Conservation (phyloP, 257 asterid genomes). For the Coffea canephora region DNA sequence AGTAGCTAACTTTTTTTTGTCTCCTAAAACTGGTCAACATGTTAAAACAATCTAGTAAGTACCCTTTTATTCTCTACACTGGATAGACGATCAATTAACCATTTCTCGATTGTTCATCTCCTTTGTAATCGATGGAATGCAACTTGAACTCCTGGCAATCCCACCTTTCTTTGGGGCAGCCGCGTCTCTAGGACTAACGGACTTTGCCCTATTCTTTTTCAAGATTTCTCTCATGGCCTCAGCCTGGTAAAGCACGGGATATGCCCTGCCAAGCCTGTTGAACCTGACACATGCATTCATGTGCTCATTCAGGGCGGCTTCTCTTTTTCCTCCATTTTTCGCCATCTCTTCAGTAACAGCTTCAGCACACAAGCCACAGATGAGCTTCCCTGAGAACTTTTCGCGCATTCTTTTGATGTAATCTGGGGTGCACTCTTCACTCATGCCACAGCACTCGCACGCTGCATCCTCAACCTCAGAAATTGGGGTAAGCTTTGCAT, state of each 20-base stretch:
- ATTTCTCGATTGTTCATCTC: constrained; percentile 21
- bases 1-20: not conserved
- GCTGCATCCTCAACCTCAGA: constrained; percentile 75
- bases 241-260: constrained; percentile 79
- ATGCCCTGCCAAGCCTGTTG: constrained; percentile 64
- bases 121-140: constrained; percentile 65
- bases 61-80: not conserved
- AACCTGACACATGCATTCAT: constrained; percentile 68
- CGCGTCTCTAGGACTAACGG: constrained; percentile 61
- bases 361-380: constrained; percentile 82
- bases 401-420: constrained; percentile 56
- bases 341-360: constrained; percentile 81
- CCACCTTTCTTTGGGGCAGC: constrained; percentile 32
- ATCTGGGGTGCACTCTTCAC: constrained; percentile 74
- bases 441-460: constrained; percentile 92
- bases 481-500: constrained; percentile 20
- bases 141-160: constrained; percentile 74
- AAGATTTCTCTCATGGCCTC: constrained; percentile 74
- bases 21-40: not conserved
- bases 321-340: constrained; percentile 67
- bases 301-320: constrained; percentile 65
- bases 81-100: constrained; percentile 10
- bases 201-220: constrained; percentile 58
- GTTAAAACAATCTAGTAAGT: too few species aligned
- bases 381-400: constrained; percentile 52